Evolutionary conservation across 169 alveolate species (phyloP).

Genomic region (Eimeria acervulina): DNA sequence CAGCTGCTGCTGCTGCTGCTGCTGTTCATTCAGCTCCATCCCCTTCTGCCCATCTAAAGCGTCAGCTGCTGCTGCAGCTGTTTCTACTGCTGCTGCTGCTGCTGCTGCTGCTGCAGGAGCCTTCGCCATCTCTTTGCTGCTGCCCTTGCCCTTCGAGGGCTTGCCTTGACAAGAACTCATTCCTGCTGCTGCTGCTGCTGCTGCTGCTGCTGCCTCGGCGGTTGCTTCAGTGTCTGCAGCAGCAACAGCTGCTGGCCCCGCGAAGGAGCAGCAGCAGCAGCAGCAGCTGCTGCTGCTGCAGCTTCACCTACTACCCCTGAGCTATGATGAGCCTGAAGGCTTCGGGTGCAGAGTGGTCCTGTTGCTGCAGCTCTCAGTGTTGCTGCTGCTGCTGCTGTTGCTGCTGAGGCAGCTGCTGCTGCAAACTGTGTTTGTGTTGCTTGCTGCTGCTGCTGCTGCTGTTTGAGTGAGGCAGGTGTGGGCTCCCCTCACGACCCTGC

Average conservation of each 20-base stretch:
- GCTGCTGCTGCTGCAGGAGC: slow-evolving; percentile 10
- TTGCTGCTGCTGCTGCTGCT: background rate
- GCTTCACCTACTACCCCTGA: background rate
- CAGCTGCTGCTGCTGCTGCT: slow-evolving; percentile 41
- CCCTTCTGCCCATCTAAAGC: background rate
- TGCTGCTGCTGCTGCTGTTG: background rate
- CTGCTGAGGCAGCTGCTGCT: background rate
- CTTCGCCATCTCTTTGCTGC: background rate
- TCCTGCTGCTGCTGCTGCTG: slow-evolving; percentile 7
- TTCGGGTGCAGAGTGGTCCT: background rate
- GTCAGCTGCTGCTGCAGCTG: background rate
- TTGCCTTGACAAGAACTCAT: background rate
- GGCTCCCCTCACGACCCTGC: too few relatives aligned
- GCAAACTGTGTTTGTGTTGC: background rate
- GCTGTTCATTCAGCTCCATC: background rate
- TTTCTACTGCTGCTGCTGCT: slow-evolving; percentile 1
- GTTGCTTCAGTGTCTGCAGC: background rate
- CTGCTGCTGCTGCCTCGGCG: background rate
- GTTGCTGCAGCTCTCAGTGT: background rate
- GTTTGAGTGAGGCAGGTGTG: background rate
- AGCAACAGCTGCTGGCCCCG: background rate
- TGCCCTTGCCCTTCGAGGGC: background rate
- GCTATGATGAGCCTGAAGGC: background rate
- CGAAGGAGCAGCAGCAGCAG: background rate
- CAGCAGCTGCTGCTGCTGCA: background rate